Conservation (phyloP, 129 eudicot species). For the Erigeron canadensis region DNA sequence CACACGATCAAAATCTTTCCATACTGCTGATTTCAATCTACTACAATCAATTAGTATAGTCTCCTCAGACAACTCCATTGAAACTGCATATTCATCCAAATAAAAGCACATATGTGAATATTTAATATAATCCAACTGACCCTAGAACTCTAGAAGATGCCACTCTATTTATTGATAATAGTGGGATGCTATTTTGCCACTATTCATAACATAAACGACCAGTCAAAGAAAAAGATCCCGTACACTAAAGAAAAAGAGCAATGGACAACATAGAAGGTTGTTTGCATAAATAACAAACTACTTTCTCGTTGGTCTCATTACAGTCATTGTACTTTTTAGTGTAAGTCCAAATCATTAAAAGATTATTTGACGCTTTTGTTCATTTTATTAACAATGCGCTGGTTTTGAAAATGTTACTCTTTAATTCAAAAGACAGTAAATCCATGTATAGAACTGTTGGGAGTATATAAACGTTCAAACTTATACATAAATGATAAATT, state of each 20-base stretch:
- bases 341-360: background rate
- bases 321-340: background rate
- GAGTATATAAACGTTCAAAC: too few relatives aligned
- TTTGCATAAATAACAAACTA: too few relatives aligned
- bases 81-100: constrained; percentile 25
- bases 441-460: too few relatives aligned
- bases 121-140: background rate
- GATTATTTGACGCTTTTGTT: too few relatives aligned
- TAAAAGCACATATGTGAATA: background rate
- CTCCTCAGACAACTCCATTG: constrained; percentile 72
- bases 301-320: too few relatives aligned
- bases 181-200: too few relatives aligned
- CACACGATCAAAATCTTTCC: constrained; percentile 94
- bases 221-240: background rate
- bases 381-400: too few relatives aligned
- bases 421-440: too few relatives aligned
- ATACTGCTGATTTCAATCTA: constrained; percentile 83
- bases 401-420: too few relatives aligned
- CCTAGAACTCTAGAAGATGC: background rate
- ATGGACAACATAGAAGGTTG: too few relatives aligned
- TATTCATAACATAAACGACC: too few relatives aligned
- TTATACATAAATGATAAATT: too few relatives aligned
- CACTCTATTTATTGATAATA: background rate
- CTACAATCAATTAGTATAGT: constrained; percentile 69
- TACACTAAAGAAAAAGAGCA: background rate